Evolutionary conservation across 2,329 filamentous ascomycete species (phyloP).

Genomic region (Dendrostoma leiphaemia): DNA sequence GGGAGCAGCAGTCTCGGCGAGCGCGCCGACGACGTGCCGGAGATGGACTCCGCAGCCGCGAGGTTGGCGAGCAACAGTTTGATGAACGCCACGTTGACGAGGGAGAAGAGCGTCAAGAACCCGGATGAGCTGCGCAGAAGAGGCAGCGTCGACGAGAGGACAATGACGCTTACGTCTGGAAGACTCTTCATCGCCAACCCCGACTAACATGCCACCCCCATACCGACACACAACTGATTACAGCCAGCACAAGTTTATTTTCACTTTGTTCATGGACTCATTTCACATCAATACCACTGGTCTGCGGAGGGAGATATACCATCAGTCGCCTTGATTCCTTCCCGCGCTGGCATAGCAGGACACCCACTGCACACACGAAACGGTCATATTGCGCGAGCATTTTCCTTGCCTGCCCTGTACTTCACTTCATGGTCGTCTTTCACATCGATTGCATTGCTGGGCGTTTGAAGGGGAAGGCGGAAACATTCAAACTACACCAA

Average conservation of each 20-base stretch:
- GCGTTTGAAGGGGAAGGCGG: constrained; percentile 16
- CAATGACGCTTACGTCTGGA: constrained; percentile 69
- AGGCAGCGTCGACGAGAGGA: constrained; percentile 81
- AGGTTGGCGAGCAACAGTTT: constrained; percentile 50
- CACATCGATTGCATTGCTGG: constrained; percentile 19
- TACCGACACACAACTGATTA: not conserved
- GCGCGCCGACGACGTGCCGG: constrained; percentile 58
- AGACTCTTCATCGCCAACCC: constrained; percentile 85
- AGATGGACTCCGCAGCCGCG: constrained; percentile 45
- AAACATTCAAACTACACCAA: constrained; percentile 3
- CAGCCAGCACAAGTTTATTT: not conserved
- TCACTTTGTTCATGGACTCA: constrained; percentile 5
- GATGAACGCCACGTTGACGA: constrained; percentile 54
- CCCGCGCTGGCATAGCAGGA: not conserved
- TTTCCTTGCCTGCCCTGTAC: not conserved
- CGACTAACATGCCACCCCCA: constrained; percentile 54
- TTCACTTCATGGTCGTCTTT: not conserved
- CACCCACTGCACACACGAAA: constrained; percentile 3
- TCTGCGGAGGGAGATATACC: constrained; percentile 6
- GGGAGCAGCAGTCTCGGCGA: constrained; percentile 58
- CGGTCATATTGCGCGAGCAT: not conserved
- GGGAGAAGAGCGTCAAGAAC: constrained; percentile 65
- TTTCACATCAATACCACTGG: not conserved
- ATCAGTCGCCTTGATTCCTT: constrained; percentile 8
- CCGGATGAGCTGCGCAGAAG: constrained; percentile 71